Evolutionary conservation across 2,329 filamentous ascomycete genomes (phyloP).

Genomic region (Blumeria graminis): DNA sequence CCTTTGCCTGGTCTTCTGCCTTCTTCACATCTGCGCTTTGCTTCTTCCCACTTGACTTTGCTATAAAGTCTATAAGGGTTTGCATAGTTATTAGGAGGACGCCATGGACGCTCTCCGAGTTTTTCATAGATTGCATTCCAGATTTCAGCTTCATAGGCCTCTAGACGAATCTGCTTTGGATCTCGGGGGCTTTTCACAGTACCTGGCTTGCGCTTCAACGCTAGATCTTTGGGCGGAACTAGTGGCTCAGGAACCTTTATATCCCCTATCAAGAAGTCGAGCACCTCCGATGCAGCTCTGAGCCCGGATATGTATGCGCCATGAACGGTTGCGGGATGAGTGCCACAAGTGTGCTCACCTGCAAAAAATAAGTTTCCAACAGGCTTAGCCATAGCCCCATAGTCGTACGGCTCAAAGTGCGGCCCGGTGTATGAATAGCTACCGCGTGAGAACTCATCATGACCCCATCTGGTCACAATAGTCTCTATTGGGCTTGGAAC

Average conservation of each 20-base stretch:
- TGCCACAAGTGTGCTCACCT: conserved; percentile 86
- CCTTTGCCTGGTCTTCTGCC: conserved; percentile 38
- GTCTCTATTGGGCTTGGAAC: conserved; percentile 66
- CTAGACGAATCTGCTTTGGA: conserved; percentile 25
- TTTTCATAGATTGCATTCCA: conserved; percentile 25
- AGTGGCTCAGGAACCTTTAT: conserved; percentile 56
- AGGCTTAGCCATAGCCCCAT: conserved; percentile 67
- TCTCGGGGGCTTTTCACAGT: conserved; percentile 19
- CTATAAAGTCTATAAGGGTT: conserved; percentile 84
- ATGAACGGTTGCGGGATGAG: conserved; percentile 89
- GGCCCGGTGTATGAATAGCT: conserved; percentile 90
- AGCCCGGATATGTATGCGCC: conserved; percentile 88
- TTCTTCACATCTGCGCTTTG: conserved; percentile 35
- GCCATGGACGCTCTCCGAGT: conserved; percentile 52
- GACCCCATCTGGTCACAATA: conserved; percentile 79
- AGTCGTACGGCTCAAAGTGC: conserved; percentile 62
- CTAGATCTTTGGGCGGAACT: conserved; percentile 35
- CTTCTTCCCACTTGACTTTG: conserved; percentile 46
- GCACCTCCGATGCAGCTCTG: conserved; percentile 65
- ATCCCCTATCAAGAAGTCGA: conserved; percentile 58
- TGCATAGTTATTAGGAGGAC: conserved; percentile 46
- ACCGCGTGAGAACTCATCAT: conserved; percentile 72
- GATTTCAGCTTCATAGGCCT: conserved; percentile 31
- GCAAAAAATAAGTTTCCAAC: conserved; percentile 85
- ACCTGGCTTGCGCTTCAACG: conserved; percentile 29